phyloP scores from a whole-genome alignment of 2,329 filamentous ascomycete genomes.

The Trichophyton mentagrophytes region DNA sequence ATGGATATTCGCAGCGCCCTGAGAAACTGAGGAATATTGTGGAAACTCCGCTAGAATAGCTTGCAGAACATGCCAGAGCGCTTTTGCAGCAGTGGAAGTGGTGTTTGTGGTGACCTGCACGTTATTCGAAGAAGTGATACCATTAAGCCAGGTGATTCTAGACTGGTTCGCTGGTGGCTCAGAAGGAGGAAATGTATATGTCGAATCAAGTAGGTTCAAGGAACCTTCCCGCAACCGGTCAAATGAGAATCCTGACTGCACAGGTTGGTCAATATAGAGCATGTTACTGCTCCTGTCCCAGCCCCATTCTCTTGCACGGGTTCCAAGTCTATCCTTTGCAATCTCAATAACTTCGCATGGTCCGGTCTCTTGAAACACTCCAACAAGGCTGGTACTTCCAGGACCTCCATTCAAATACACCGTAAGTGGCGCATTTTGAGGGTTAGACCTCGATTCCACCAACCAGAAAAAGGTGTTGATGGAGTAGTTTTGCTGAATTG shows the following conservation, averaged over 20 bases:
- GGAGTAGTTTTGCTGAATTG: conserved; percentile 40
- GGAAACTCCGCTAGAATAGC: conserved; percentile 52
- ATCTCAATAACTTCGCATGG: conserved; percentile 37
- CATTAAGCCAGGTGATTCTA: neutral
- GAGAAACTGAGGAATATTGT: neutral
- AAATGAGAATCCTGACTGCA: conserved; percentile 40
- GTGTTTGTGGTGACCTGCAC: conserved; percentile 22
- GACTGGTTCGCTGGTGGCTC: neutral
- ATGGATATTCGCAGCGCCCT: neutral
- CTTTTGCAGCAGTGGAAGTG: neutral
- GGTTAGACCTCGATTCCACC: conserved; percentile 44
- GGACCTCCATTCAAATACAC: conserved; percentile 53
- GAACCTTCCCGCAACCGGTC: conserved; percentile 10
- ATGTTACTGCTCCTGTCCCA: conserved; percentile 51
- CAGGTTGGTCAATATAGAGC: conserved; percentile 58
- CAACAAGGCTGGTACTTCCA: conserved; percentile 46
- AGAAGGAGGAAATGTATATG: neutral
- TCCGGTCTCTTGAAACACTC: conserved; percentile 39
- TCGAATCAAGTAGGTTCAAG: neutral
- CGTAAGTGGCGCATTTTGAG: conserved; percentile 43
- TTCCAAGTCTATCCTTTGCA: conserved; percentile 40
- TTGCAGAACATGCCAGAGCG: conserved; percentile 23
- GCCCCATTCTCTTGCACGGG: conserved; percentile 44
- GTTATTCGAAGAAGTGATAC: neutral
- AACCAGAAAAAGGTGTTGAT: conserved; percentile 57